These are phyloP conservation scores for Begonia fuchsioides DNA, from an alignment of 306 rosid species.

Conservation along the genomic window DNA sequence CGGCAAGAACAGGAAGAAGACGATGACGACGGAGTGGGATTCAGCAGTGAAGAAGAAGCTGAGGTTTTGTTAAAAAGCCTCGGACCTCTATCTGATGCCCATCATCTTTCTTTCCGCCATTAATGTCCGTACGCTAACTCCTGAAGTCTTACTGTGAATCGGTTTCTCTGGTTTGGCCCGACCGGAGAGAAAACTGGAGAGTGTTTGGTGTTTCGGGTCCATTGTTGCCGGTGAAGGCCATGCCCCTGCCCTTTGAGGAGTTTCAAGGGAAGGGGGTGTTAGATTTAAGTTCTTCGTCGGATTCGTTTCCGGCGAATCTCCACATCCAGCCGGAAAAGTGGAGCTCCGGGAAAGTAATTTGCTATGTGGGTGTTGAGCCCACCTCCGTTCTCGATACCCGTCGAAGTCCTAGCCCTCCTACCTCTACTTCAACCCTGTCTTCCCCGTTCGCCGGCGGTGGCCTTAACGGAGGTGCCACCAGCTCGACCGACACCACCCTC, in stretches of 20 bases:
- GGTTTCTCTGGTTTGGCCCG: neutral
- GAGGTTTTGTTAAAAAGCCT: neutral
- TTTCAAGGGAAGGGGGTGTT: conserved; percentile 78
- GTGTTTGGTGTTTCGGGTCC: conserved; percentile 14
- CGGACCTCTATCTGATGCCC: conserved; percentile 1
- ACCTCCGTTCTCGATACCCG: conserved; percentile 55
- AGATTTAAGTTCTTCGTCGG: conserved; percentile 51
- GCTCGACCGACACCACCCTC: conserved; percentile 23
- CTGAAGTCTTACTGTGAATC: conserved; percentile 7
- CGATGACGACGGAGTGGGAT: conserved; percentile 1
- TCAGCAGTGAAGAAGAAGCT: conserved; percentile 8
- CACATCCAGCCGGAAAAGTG: conserved; percentile 29
- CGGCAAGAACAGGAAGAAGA: no score
- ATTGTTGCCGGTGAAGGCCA: conserved; percentile 74
- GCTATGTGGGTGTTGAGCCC: conserved; percentile 98
- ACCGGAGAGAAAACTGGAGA: conserved; percentile 36
- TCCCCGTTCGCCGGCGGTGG: conserved; percentile 54
- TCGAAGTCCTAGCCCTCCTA: conserved; percentile 70
- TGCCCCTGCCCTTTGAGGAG: conserved; percentile 87
- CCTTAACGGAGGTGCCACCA: conserved; percentile 21
- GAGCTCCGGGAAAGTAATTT: conserved; percentile 33
- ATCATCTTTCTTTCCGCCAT: conserved; percentile 3
- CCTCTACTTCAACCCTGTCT: conserved; percentile 85
- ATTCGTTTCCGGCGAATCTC: conserved; percentile 24
- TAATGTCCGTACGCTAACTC: conserved; percentile 5